Evolutionary conservation across 2,329 filamentous ascomycete genomes (phyloP).

Genomic region (Penicillium corylophilum): DNA sequence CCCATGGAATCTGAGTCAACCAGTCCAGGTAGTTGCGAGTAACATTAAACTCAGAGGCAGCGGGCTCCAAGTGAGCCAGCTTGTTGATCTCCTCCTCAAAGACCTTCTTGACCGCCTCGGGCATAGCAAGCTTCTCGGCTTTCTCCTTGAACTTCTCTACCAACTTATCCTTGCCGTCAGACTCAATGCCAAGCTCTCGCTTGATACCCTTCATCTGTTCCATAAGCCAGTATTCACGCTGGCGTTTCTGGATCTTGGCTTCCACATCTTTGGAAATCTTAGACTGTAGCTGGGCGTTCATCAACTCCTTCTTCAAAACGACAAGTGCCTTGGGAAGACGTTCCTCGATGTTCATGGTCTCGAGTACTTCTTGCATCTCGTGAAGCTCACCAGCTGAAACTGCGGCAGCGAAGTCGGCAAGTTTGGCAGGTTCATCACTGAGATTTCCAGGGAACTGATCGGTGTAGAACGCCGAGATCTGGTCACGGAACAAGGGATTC

Average conservation of each 20-base stretch:
- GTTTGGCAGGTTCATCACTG: slow-evolving; percentile 87
- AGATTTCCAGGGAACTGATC: slow-evolving; percentile 94
- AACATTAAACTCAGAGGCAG: slow-evolving; percentile 97
- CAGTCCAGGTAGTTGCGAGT: slow-evolving; percentile 98
- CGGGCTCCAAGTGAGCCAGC: slow-evolving; percentile 88
- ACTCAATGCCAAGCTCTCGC: slow-evolving; percentile 91
- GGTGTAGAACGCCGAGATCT: slow-evolving; percentile 96
- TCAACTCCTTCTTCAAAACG: slow-evolving; percentile 94
- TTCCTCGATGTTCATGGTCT: slow-evolving; percentile 86
- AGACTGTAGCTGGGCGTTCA: slow-evolving; percentile 94
- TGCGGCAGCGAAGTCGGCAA: slow-evolving; percentile 95
- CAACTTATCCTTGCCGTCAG: slow-evolving; percentile 96
- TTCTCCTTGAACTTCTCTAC: slow-evolving; percentile 98
- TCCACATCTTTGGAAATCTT: slow-evolving; percentile 99
- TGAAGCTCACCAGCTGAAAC: slow-evolving; percentile 91
- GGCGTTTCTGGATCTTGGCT: slow-evolving; percentile 93
- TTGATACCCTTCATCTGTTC: slow-evolving; percentile 99
- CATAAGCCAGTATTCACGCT: slow-evolving; percentile 98
- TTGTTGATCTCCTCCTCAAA: slow-evolving; percentile 99
- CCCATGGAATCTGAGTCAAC: slow-evolving; percentile 98
- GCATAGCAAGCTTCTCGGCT: slow-evolving; percentile 90
- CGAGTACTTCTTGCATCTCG: slow-evolving; percentile 88
- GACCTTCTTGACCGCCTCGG: slow-evolving; percentile 91
- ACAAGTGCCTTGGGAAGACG: slow-evolving; percentile 87
- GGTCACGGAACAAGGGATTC: slow-evolving; percentile 93